Conservation (phyloP, 768 basidiomycete species). For the Mycena maculata region DNA sequence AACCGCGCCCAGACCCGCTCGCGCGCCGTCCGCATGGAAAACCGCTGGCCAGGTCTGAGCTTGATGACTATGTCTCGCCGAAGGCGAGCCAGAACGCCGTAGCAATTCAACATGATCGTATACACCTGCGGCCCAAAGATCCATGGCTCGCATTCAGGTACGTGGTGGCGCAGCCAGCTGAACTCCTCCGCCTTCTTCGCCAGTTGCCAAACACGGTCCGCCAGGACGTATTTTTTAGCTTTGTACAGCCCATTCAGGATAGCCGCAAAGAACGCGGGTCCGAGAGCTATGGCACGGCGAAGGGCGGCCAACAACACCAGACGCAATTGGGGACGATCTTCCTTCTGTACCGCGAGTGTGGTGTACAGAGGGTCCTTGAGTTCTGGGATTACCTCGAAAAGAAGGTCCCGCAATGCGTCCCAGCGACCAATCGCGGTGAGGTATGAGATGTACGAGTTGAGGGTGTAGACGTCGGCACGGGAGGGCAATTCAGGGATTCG, state of each 20-base stretch:
- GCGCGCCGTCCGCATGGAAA: conserved; percentile 34
- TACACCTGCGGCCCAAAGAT: conserved; percentile 73
- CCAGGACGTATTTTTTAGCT: conserved; percentile 62
- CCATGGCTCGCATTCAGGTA: conserved; percentile 62
- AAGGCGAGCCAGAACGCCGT: conserved; percentile 56
- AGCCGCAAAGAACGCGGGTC: conserved; percentile 69
- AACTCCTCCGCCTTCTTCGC: conserved; percentile 67
- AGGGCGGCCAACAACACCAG: conserved; percentile 45
- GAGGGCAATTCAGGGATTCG: conserved; percentile 22
- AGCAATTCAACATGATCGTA: conserved; percentile 77
- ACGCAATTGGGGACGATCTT: conserved; percentile 42
- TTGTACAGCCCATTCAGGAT: conserved; percentile 73
- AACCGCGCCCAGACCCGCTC: conserved; percentile 44
- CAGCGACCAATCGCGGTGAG: conserved; percentile 63
- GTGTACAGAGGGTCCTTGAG: conserved; percentile 44
- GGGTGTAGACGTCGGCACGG: conserved; percentile 57
- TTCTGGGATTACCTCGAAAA: conserved; percentile 71
- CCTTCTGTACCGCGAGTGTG: conserved; percentile 43
- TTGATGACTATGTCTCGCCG: conserved; percentile 26
- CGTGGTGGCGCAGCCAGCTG: conserved; percentile 56
- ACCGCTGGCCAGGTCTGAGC: conserved; percentile 4
- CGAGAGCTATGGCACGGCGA: conserved; percentile 58
- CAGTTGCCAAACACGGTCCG: conserved; percentile 73
- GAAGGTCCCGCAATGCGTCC: conserved; percentile 54
- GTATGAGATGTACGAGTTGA: conserved; percentile 64